phyloP scores from a whole-genome alignment of 345 rosid species.

The Euphorbia pulcherrima region DNA sequence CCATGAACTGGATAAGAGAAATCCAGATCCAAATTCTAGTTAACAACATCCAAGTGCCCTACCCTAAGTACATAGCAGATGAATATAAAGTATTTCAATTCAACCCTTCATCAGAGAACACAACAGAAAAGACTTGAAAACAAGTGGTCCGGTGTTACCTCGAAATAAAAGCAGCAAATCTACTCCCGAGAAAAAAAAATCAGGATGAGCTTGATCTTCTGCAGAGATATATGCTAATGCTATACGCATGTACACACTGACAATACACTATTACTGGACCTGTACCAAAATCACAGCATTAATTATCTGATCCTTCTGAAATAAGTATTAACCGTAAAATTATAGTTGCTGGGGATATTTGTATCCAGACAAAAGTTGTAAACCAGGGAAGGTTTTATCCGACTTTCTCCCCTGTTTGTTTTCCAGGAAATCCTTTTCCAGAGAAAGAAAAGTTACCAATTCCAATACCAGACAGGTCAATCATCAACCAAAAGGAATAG shows the following conservation, averaged over 20 bases:
- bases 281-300: neutral
- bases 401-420: neutral
- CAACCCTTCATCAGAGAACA: neutral
- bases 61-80: neutral
- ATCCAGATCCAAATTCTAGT: conserved; percentile 1
- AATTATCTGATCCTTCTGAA: neutral
- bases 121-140: neutral
- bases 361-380: neutral
- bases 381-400: neutral
- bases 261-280: neutral
- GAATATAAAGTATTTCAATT: neutral
- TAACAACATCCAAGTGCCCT: neutral
- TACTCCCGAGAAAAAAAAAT: conserved; percentile 1
- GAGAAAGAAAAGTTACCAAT: neutral
- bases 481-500: neutral
- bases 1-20: neutral
- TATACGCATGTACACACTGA: neutral
- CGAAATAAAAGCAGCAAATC: conserved; percentile 7
- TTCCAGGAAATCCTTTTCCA: neutral
- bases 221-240: neutral
- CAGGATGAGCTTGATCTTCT: conserved; percentile 10
- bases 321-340: neutral
- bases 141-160: neutral
- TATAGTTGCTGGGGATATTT: neutral
- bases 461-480: neutral